These are phyloP conservation scores for Pseudoperonospora humuli DNA, from an alignment of 352 stramenopile genomes.

Conservation along the genomic window DNA sequence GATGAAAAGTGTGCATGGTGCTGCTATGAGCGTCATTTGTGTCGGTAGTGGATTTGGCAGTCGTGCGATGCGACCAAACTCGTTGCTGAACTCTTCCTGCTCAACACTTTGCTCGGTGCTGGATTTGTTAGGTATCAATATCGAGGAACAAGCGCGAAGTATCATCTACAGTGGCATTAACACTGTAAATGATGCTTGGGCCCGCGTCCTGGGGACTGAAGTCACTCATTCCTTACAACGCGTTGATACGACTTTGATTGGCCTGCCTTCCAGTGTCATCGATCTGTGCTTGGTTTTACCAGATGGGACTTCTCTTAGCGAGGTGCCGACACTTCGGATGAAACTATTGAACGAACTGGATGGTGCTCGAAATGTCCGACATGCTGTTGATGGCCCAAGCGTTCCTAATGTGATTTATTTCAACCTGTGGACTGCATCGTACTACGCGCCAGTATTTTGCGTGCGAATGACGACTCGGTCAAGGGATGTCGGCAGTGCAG, in stretches of 20 bases:
- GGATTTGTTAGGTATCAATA: constrained; percentile 18
- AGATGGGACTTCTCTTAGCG: neutral
- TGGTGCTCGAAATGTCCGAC: neutral
- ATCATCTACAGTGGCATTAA: constrained; percentile 7
- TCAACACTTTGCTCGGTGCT: constrained; percentile 8
- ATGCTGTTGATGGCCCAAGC: constrained; percentile 6
- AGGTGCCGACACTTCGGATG: constrained; percentile 1
- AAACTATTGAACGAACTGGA: constrained; percentile 13
- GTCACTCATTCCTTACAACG: constrained; percentile 10
- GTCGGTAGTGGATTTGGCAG: neutral
- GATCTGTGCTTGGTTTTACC: constrained; percentile 24
- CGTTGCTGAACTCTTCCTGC: constrained; percentile 1
- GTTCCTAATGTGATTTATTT: constrained; percentile 24
- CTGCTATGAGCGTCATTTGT: constrained; percentile 6
- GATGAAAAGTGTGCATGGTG: constrained; percentile 1
- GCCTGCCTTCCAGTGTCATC: constrained; percentile 17
- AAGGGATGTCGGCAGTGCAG: neutral
- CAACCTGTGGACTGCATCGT: constrained; percentile 10
- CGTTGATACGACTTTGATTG: constrained; percentile 30
- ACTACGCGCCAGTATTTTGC: constrained; percentile 20
- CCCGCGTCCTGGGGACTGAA: neutral
- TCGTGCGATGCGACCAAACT: constrained; percentile 1
- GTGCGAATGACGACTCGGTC: constrained; percentile 14
- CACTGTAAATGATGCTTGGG: constrained; percentile 13
- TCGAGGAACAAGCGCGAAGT: constrained; percentile 21